Base-by-base conservation (phyloP, 139 green algal genomes). In the Chlamydomonas asymmetrica region DNA sequence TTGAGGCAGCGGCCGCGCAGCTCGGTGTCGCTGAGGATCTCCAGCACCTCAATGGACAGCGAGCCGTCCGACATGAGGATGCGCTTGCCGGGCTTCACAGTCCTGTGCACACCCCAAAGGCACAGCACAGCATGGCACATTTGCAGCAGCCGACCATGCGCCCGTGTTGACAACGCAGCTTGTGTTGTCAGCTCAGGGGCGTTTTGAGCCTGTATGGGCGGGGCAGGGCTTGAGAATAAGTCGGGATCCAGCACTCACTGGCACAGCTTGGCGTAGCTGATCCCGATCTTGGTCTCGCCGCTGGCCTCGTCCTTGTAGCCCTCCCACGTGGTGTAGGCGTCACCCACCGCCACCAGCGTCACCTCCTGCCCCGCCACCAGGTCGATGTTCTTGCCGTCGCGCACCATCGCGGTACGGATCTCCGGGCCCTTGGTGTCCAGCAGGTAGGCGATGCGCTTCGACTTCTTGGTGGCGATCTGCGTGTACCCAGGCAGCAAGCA, bases 21-120 rank as follows among this genome's bases (percentile, higher is more conserved):
- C 71, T 87, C 80, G 1, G n/a, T 82, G 48, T 66, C 61, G 16
- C 71, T 82, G 43, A 89, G 54, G 59, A 92, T 77, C 71, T 86
- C 75, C 38, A 75, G 5, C 45, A 85, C 85, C 79, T 89, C 59
- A 32, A 91, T 82, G 35, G 64, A 73, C 27, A 93, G 80, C 25
- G 75, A 87, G 32, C 89, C 89, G 66, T 94, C 89, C 37, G 86
- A 85, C 38, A 92, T 45, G 23, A 92, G 84, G 38, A 94, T 91
- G 37, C 52, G 60, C 57, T 84, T 90, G 40, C 89, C 89, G 5
- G 82, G 71, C 5, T 56, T 68, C 8, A 88, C 76, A 32, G 37
- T 66, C 70, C 70, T 76, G 70, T 5, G 48, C 32, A n/a, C 5
- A 29, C 34, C 9, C 16, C 23, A 31, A 20, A 29, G 65, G 43